These are phyloP conservation scores for Mycena vulgaris DNA, from an alignment of 768 basidiomycete species.

Conservation along the genomic window DNA sequence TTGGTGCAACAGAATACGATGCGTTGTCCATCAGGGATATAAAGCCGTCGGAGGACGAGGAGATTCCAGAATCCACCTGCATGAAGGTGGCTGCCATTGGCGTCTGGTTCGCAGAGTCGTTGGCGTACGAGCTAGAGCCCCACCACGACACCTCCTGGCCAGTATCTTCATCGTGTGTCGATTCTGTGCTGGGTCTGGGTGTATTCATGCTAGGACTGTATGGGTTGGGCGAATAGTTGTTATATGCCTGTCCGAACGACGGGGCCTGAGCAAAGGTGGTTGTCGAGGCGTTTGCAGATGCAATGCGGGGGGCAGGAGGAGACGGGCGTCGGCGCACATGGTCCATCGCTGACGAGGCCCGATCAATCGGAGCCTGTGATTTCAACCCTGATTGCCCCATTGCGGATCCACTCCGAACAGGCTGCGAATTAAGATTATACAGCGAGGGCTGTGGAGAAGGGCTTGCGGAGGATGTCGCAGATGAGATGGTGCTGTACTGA, in stretches of 20 bases:
- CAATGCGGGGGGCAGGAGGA: slow-evolving; percentile 65
- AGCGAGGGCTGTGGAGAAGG: slow-evolving; percentile 82
- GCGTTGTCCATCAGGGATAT: slow-evolving; percentile 86
- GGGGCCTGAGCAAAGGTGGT: slow-evolving; percentile 65
- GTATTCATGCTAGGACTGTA: slow-evolving; percentile 53
- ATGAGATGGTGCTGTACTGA: slow-evolving; percentile 94
- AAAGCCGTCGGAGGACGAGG: slow-evolving; percentile 72
- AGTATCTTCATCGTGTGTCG: slow-evolving; percentile 45
- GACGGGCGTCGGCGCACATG: slow-evolving; percentile 71
- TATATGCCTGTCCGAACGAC: slow-evolving; percentile 52
- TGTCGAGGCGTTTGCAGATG: slow-evolving; percentile 67
- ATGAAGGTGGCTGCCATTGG: slow-evolving; percentile 82
- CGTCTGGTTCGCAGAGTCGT: slow-evolving; percentile 60
- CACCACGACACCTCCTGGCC: slow-evolving; percentile 72
- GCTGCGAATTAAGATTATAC: slow-evolving; percentile 52
- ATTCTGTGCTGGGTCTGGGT: slow-evolving; percentile 47
- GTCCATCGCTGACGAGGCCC: slow-evolving; percentile 86
- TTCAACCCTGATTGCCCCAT: slow-evolving; percentile 68
- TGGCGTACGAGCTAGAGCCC: slow-evolving; percentile 62
- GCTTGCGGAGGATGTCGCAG: slow-evolving; percentile 79
- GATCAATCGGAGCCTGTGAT: slow-evolving; percentile 70
- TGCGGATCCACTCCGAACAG: slow-evolving; percentile 76
- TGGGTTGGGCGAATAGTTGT: slow-evolving; percentile 55
- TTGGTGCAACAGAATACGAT: slow-evolving; percentile 57
- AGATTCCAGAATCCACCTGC: slow-evolving; percentile 60